These are phyloP conservation scores for Zizania palustris DNA, from an alignment of 202 grass and related monocot genomes.

Conservation along the genomic window DNA sequence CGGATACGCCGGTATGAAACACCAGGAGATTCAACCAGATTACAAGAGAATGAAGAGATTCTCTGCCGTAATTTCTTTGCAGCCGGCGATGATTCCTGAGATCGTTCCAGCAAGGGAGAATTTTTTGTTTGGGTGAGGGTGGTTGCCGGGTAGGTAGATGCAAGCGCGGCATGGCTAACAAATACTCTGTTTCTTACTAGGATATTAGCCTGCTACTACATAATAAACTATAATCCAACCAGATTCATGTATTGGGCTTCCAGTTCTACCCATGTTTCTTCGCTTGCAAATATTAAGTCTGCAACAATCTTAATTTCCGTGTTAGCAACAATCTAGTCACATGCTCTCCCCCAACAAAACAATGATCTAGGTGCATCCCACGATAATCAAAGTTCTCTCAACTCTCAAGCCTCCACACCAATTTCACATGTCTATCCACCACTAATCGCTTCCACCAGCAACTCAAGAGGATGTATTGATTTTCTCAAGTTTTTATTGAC, in stretches of 20 bases:
- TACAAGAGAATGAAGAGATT: no score
- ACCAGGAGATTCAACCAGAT: not conserved
- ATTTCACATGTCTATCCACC: not conserved
- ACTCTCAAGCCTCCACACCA: not conserved
- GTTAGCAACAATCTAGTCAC: constrained; percentile 24
- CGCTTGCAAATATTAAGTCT: not conserved
- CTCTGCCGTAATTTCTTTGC: not conserved
- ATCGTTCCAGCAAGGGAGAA: not conserved
- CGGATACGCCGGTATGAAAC: not conserved
- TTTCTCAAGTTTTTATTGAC: not conserved
- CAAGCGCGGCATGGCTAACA: not conserved
- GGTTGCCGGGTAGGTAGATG: not conserved
- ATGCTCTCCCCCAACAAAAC: not conserved
- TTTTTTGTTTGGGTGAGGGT: not conserved
- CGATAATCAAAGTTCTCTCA: not conserved
- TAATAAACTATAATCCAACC: not conserved
- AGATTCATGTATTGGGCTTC: not conserved
- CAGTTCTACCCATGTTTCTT: no score
- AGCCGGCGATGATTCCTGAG: not conserved
- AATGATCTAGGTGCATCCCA: not conserved
- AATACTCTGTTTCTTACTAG: not conserved
- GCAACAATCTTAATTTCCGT: not conserved
- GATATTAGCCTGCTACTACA: no score
- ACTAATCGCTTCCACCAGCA: not conserved
- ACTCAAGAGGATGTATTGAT: not conserved